phyloP scores from a whole-genome alignment of 2,329 filamentous ascomycete species.

The Aspergillus chevalieri region DNA sequence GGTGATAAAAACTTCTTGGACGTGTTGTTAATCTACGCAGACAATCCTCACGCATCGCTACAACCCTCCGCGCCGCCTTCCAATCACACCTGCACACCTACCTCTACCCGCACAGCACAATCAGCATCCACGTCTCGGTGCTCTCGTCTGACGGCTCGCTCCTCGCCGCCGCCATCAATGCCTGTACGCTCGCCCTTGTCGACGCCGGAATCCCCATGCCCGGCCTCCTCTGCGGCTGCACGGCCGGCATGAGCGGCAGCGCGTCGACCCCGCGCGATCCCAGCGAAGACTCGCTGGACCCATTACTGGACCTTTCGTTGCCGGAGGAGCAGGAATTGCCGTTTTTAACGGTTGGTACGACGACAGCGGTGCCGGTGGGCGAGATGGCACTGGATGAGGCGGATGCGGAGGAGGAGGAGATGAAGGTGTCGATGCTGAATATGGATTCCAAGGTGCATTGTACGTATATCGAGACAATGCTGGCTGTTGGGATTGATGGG shows the following conservation, averaged over 20 bases:
- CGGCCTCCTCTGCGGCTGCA: conserved; percentile 83
- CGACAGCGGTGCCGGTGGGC: conserved; percentile 30
- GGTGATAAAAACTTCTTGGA: not conserved
- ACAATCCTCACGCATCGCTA: conserved; percentile 56
- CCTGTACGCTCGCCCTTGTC: conserved; percentile 81
- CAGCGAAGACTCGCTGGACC: conserved; percentile 38
- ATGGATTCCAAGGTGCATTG: conserved; percentile 88
- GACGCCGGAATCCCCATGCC: conserved; percentile 95
- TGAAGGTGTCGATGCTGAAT: conserved; percentile 67
- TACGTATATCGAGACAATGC: conserved; percentile 75
- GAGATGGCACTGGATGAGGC: conserved; percentile 51
- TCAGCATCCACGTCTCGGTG: conserved; percentile 77
- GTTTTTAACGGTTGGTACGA: conserved; percentile 76
- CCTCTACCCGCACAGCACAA: conserved; percentile 81
- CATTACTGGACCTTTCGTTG: conserved; percentile 39
- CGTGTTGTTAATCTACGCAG: conserved; percentile 43
- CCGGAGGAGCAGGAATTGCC: conserved; percentile 67
- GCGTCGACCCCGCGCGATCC: conserved; percentile 36
- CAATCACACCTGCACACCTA: conserved; percentile 73
- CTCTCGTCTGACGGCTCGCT: conserved; percentile 86
- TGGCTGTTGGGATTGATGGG: conserved; percentile 85
- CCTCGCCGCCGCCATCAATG: conserved; percentile 84
- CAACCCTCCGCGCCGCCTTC: conserved; percentile 72
- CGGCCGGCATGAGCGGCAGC: conserved; percentile 61
- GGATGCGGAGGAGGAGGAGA: conserved; percentile 34